Evolutionary conservation across 495 filamentous ascomycete genomes (phyloP).

Genomic region (Thozetella sp.): DNA sequence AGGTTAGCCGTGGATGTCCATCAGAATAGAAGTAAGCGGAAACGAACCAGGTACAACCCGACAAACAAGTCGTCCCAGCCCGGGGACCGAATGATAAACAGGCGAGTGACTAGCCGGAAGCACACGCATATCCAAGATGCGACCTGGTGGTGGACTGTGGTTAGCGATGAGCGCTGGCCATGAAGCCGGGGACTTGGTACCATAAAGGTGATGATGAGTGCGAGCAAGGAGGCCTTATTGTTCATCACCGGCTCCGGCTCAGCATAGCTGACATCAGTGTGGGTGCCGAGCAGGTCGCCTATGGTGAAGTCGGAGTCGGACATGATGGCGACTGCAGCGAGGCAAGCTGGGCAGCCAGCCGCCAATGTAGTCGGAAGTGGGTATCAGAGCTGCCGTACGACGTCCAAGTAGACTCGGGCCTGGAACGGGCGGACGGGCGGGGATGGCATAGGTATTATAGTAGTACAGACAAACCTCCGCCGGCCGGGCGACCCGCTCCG

Average conservation of each 20-base stretch:
- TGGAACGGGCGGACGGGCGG: no score
- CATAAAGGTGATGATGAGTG: neutral
- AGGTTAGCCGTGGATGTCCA: slow-evolving; percentile 2
- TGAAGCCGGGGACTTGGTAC: neutral
- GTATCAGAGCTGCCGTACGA: no score
- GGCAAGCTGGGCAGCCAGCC: neutral
- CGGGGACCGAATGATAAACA: slow-evolving; percentile 17
- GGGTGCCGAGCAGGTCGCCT: neutral
- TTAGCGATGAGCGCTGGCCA: neutral
- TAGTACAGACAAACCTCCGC: no score
- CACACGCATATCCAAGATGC: slow-evolving; percentile 27
- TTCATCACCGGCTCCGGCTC: neutral
- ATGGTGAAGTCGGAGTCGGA: neutral
- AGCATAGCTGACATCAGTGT: neutral
- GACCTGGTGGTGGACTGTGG: slow-evolving; percentile 8
- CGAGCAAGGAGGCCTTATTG: neutral
- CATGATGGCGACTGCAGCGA: neutral
- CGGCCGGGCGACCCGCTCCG: no score
- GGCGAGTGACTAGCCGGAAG: slow-evolving; percentile 25
- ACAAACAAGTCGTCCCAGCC: slow-evolving; percentile 37
- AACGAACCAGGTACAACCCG: slow-evolving; percentile 23
- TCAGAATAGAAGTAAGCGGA: neutral
- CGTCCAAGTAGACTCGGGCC: no score
- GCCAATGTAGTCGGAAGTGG: neutral
- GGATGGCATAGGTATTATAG: no score